Evolutionary conservation across 768 basidiomycete genomes (phyloP), one percentile per base, ranked within the genome.

Genomic region (Rhodotorula kratochvilovae): DNA sequence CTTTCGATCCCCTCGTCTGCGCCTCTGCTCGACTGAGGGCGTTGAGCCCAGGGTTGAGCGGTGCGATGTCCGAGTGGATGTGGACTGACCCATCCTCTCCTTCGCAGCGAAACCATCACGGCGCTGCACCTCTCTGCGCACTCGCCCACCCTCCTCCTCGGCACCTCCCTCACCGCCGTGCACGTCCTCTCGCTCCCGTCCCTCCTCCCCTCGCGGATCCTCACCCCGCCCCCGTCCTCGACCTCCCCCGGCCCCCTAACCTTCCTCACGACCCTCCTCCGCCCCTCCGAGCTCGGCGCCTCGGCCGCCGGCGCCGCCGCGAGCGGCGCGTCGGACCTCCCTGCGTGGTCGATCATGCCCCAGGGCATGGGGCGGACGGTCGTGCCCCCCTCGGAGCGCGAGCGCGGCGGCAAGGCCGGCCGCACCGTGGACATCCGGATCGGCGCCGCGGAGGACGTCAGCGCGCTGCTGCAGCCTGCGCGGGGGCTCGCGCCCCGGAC

Each of bases 131-230:
- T 95, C 58, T 96, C 95, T 0, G 76, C 90, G 35, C 90, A 89
- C 19, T 86, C 87, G 0, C 85, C 90, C 4, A 84, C 89, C 54
- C 86, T 99, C 19, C 81, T 98, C n/a, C 86, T 87, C 43, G 93
- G 95, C 31, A 94, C 92, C 0, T 79, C 85, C 5, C 80, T 84
- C 3, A 31, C 66, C 13, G 92, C 92, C 21, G 85, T 97, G 61
- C 85, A 91, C 67, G 80, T 92, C 50, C 92, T 93, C 79, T 90
- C 96, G 72, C 85, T 95, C 42, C 87, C 91, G 3, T 95, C 95
- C 0, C 91, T 93, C 77, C 94, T 98, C 78, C 86, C 87, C 39
- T 82, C 96, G 36, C 89, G 93, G 57, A 89, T 89, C 36, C 87
- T 97, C 74, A 50, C 73, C 25, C 76, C 80, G 0, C 80, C 80